Evolutionary conservation across 1,284 basidiomycete genomes (phyloP).

Genomic region (Heterobasidion annosum): DNA sequence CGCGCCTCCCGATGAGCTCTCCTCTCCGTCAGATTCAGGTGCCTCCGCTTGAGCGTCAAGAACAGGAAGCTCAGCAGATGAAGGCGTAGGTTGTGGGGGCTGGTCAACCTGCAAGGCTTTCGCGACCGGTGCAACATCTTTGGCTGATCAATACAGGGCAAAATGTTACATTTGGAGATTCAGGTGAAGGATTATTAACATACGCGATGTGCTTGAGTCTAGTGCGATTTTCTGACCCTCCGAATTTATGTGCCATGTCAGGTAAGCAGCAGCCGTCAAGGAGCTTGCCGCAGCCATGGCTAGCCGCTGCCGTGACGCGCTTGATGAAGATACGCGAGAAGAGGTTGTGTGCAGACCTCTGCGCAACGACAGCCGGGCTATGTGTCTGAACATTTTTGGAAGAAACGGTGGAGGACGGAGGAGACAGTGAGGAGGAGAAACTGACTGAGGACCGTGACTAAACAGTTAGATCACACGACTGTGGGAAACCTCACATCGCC

Average conservation of each 20-base stretch:
- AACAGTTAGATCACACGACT: too few relatives aligned
- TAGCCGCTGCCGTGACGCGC: conserved; percentile 16
- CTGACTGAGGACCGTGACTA: neutral
- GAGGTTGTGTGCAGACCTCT: neutral
- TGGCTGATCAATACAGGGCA: conserved; percentile 1
- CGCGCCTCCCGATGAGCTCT: conserved; percentile 30
- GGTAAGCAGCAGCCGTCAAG: conserved; percentile 33
- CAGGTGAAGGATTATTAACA: neutral
- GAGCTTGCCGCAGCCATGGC: conserved; percentile 33
- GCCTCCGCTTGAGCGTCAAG: conserved; percentile 6
- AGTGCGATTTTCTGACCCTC: conserved; percentile 33
- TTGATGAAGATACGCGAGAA: conserved; percentile 11
- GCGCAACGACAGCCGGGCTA: neutral
- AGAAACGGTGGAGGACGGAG: neutral
- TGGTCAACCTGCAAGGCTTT: conserved; percentile 6
- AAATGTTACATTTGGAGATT: neutral
- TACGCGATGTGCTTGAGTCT: conserved; percentile 20
- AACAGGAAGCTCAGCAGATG: conserved; percentile 4
- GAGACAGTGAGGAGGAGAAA: neutral
- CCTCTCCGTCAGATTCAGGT: conserved; percentile 25
- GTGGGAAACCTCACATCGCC: too few relatives aligned
- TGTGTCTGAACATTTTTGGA: conserved; percentile 1
- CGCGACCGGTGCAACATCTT: neutral
- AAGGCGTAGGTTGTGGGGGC: conserved; percentile 8
- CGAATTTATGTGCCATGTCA: conserved; percentile 28